Conservation (phyloP, 2,329 filamentous ascomycete genomes). For the Hypocrella siamensis region DNA sequence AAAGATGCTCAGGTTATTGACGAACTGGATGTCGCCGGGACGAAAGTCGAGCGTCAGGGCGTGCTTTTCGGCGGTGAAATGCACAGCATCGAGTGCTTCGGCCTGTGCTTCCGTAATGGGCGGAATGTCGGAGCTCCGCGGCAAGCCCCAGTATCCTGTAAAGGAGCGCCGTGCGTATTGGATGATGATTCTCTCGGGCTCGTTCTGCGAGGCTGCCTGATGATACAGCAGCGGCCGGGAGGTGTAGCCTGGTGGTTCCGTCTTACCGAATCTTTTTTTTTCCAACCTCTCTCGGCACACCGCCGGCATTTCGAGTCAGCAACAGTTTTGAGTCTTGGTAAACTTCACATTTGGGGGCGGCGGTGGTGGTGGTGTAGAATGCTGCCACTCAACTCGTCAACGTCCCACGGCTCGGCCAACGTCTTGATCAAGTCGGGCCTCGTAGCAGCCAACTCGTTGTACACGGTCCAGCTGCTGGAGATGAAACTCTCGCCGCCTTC, state of each 20-base stretch:
- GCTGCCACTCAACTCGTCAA: conserved; percentile 19
- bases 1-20: conserved; percentile 38
- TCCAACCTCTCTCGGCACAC: too few relatives aligned
- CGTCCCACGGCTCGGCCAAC: conserved; percentile 31
- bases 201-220: conserved; percentile 26
- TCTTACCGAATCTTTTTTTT: conserved; percentile 32
- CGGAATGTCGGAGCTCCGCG: conserved; percentile 36
- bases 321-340: background rate
- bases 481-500: conserved; percentile 42
- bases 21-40: conserved; percentile 36
- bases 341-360: too few relatives aligned
- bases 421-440: conserved; percentile 44
- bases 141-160: conserved; percentile 39
- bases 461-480: conserved; percentile 41
- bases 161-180: conserved; percentile 46
- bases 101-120: conserved; percentile 37
- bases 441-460: conserved; percentile 43
- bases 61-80: conserved; percentile 31
- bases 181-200: conserved; percentile 38
- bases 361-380: too few relatives aligned
- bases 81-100: conserved; percentile 34
- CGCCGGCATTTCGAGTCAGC: background rate
- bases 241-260: conserved; percentile 19
- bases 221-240: conserved; percentile 39
- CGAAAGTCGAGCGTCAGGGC: conserved; percentile 28